These are phyloP conservation scores for Leishmania turanica DNA, from an alignment of 208 protist genomes.

Conservation along the genomic window DNA sequence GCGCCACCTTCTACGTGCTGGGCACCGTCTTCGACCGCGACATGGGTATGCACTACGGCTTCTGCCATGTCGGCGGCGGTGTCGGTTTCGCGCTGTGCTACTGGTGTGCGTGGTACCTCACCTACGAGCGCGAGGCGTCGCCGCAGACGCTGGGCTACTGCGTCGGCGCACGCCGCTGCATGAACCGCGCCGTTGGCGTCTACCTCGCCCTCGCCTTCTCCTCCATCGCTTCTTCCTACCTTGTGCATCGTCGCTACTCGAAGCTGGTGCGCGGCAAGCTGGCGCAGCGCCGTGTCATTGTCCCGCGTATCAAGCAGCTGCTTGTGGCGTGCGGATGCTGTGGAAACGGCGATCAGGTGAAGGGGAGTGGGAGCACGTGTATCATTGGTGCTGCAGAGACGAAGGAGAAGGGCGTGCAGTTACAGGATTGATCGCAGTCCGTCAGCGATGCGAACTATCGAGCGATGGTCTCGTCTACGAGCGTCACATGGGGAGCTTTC, in stretches of 20 bases:
- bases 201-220: constrained; percentile 34
- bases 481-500: background rate
- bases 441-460: background rate
- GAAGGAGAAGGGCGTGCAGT: background rate
- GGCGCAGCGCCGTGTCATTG: constrained; percentile 33
- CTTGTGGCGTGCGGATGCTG: background rate
- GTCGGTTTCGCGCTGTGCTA: constrained; percentile 53
- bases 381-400: background rate
- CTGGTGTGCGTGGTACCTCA: constrained; percentile 36
- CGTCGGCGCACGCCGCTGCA: constrained; percentile 39
- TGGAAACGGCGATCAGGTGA: background rate
- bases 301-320: constrained; percentile 23
- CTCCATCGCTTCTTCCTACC: constrained; percentile 19
- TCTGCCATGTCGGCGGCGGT: constrained; percentile 43
- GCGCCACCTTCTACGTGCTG: constrained; percentile 54
- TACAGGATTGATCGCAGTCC: background rate
- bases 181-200: constrained; percentile 48
- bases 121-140: constrained; percentile 38
- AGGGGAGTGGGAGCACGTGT: background rate
- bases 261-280: constrained; percentile 42
- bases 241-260: constrained; percentile 43
- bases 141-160: constrained; percentile 31
- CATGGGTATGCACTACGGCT: constrained; percentile 67
- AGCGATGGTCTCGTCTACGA: background rate
- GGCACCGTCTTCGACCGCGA: constrained; percentile 55